Evolutionary conservation across 2,329 filamentous ascomycete species (phyloP), one percentile per base, ranked within the genome.

Genomic region (Nemania diffusa): DNA sequence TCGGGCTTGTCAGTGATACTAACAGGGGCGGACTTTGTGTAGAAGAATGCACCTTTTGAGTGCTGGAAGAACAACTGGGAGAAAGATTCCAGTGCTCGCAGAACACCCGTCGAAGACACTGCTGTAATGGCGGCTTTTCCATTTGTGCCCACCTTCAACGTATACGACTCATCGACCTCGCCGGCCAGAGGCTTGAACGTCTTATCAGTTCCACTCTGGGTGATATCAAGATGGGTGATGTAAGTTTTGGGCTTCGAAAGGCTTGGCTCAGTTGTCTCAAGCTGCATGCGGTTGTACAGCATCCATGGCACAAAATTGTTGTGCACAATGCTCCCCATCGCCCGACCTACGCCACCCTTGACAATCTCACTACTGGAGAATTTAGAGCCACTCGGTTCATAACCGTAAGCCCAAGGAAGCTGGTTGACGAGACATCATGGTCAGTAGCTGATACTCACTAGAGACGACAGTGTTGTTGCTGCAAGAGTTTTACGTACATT

Each of bases 41-140:
- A 97, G 81, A 85, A 82, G 57, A 74, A 77, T 5, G 78, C 78
- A 27, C 85, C 87, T 3, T 83, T 75, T 44, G 89, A 89, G 79
- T 93, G 90, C 77, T 88, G 78, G 80, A 89, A 95, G 81, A 96
- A 96, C 17, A 97, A 86, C 81, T 97, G 93, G 0, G 87, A 85
- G 75, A 96, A 93, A 1, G 91, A 90, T 71, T 92, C 90, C 24
- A 97, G 84, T n/a, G 86, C 93, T 70, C 88, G 88, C 20, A 93
- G 82, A 37, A 94, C 81, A 57, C 93, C 93, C 6, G 87, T 85
- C 17, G 90, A 90, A 1, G 91, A 89, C 40, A 83, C 84, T 17
- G 91, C 91, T 26, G 81, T 82, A 73, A 96, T 89, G 44, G 81
- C 85, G 32, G 87, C 90, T 24, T 83, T 80, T 58, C 91, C 91